phyloP scores from a whole-genome alignment of 2,329 filamentous ascomycete species.

The Pseudopithomyces maydicus region DNA sequence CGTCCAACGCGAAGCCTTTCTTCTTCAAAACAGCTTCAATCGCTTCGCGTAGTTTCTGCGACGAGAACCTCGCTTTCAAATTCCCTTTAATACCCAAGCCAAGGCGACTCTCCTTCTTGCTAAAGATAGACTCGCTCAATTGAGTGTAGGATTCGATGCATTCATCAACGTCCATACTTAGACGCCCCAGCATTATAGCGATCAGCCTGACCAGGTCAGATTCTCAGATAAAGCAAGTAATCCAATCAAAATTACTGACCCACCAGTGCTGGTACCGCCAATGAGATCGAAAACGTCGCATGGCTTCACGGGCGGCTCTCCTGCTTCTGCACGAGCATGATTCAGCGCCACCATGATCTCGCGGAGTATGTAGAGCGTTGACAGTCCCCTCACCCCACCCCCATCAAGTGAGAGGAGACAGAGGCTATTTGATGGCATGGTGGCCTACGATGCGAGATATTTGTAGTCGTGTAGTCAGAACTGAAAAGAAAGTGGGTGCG shows the following conservation, averaged over 20 bases:
- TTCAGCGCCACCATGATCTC: constrained; percentile 25
- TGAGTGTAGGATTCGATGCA: constrained; percentile 22
- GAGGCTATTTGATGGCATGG: neutral
- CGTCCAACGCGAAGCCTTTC: constrained; percentile 4
- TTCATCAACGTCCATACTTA: constrained; percentile 23
- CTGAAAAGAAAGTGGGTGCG: neutral
- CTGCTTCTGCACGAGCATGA: constrained; percentile 14
- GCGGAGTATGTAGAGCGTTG: constrained; percentile 25
- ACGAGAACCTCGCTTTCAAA: constrained; percentile 18
- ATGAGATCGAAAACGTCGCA: constrained; percentile 30
- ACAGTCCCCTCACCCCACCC: constrained; percentile 31
- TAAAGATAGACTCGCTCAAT: constrained; percentile 17
- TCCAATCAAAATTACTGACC: constrained; percentile 10
- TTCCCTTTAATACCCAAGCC: constrained; percentile 3
- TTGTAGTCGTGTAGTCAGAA: too few relatives aligned
- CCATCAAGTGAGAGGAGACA: constrained; percentile 30
- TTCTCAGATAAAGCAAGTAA: neutral
- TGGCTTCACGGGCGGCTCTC: constrained; percentile 16
- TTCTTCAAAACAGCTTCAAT: constrained; percentile 14
- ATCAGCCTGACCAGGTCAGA: constrained; percentile 16
- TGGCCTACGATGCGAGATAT: neutral
- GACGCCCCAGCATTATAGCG: constrained; percentile 26
- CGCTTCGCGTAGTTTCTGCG: constrained; percentile 13
- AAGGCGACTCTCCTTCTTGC: constrained; percentile 12
- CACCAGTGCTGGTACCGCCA: constrained; percentile 31